Percentiles rank a stretch among this genome's conserved stretches.
Conservation (phyloP, 2,329 filamentous ascomycete species). For the Acrocalymma vagum region DNA sequence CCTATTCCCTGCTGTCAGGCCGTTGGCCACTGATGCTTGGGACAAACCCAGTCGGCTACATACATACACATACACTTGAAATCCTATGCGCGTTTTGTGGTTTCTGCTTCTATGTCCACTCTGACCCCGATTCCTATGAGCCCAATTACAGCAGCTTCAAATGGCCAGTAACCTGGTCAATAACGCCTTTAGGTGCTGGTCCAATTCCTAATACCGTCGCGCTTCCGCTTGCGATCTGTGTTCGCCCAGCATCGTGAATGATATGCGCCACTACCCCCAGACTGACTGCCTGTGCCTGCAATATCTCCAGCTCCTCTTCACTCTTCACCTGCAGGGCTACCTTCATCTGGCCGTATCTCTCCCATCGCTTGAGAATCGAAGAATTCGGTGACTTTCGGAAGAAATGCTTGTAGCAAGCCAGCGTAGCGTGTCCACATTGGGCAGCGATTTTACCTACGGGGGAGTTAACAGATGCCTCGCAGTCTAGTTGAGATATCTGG, state of each 20-base stretch:
- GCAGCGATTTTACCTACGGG: conserved; percentile 92
- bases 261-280: conserved; percentile 88
- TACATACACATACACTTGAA: conserved; percentile 41
- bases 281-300: conserved; percentile 82
- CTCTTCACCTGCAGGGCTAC: conserved; percentile 89
- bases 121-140: too few species aligned
- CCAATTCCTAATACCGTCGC: conserved; percentile 84
- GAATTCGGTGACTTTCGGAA: conserved; percentile 63
- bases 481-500: neutral
- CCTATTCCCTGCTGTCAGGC: conserved; percentile 80
- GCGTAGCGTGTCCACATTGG: conserved; percentile 93
- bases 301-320: conserved; percentile 78
- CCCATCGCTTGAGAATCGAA: conserved; percentile 81
- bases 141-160: conserved; percentile 87
- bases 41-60: conserved; percentile 85
- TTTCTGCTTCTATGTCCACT: too few species aligned
- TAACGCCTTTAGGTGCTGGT: conserved; percentile 80
- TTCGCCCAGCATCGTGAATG: conserved; percentile 94
- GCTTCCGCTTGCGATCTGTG: conserved; percentile 94
- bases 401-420: conserved; percentile 94
- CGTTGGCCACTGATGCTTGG: conserved; percentile 89
- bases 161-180: conserved; percentile 85
- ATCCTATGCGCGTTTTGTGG: too few species aligned
- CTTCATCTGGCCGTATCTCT: conserved; percentile 86
- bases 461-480: conserved; percentile 10